Evolutionary conservation across 2,329 filamentous ascomycete genomes (phyloP).

Genomic region (Aspergillus sojae): DNA sequence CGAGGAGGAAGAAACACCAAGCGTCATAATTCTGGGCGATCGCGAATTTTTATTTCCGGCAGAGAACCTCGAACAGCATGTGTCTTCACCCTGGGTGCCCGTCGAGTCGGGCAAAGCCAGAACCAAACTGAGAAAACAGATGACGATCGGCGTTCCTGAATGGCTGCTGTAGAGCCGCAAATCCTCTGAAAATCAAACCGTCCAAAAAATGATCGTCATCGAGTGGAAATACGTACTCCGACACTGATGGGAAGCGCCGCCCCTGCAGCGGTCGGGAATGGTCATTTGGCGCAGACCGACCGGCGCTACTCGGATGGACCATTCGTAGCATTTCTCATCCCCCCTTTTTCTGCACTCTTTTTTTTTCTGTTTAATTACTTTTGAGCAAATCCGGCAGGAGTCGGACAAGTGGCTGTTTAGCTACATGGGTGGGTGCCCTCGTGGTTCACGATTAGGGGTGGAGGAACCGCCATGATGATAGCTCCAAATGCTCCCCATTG

Average conservation of each 20-base stretch:
- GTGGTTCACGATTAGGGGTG: slow-evolving; percentile 1
- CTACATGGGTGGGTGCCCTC: neutral
- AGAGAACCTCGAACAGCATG: neutral
- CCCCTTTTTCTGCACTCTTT: neutral
- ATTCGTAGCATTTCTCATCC: neutral
- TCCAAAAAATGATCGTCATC: neutral
- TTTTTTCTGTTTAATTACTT: neutral
- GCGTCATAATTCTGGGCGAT: neutral
- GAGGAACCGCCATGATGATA: neutral
- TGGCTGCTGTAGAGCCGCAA: neutral
- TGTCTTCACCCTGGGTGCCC: neutral
- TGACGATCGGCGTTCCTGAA: slow-evolving; percentile 1
- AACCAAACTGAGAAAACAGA: neutral
- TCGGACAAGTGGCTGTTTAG: neutral
- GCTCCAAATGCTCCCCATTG: neutral
- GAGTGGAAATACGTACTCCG: neutral
- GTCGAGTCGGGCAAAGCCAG: neutral
- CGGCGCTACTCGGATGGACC: neutral
- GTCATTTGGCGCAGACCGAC: neutral
- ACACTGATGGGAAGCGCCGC: neutral
- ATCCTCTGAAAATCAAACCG: neutral
- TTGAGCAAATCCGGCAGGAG: neutral
- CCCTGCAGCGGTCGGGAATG: slow-evolving; percentile 1
- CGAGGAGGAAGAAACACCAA: neutral
- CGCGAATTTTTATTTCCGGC: slow-evolving; percentile 1